phyloP scores from a whole-genome alignment of 176 grass and related monocot species.

The Phoenix roebelenii region DNA sequence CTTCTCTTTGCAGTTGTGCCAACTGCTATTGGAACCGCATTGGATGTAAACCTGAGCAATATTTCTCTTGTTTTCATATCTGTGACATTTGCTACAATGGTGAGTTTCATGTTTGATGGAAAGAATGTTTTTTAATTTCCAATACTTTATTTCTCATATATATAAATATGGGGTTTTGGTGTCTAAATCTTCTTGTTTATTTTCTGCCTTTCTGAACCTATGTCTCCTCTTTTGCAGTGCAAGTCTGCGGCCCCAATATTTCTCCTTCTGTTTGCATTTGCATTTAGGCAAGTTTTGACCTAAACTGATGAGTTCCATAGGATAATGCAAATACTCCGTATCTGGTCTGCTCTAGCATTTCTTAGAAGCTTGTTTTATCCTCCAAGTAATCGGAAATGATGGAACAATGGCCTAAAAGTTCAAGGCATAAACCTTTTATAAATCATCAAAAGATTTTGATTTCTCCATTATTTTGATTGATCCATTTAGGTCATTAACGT shows the following conservation, averaged over 20 bases:
- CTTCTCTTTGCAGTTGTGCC: constrained; percentile 66
- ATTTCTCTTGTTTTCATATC: constrained; percentile 93
- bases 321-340: not conserved
- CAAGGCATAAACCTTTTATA: too few species aligned
- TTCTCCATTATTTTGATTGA: too few species aligned
- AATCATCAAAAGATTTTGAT: too few species aligned
- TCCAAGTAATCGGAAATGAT: too few species aligned
- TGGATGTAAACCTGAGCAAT: constrained; percentile 97
- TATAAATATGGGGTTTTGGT: too few species aligned
- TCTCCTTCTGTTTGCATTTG: constrained; percentile 92
- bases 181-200: too few species aligned
- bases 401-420: too few species aligned
- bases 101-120: constrained; percentile 32
- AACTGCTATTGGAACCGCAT: constrained; percentile 81
- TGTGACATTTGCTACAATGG: constrained; percentile 99
- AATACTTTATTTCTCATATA: too few species aligned
- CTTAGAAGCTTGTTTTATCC: too few species aligned
- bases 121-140: constrained; percentile 5
- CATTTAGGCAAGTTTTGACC: constrained; percentile 57
- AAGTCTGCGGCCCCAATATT: constrained; percentile 97
- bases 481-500: too few species aligned
- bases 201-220: constrained; percentile 9
- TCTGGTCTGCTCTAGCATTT: too few species aligned
- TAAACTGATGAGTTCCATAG: not conserved
- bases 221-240: constrained; percentile 51